Percentiles rank a stretch among this genome's conserved stretches.
These are phyloP conservation scores for Auricularia sp. DNA, from an alignment of 768 basidiomycete species.

Conservation along the genomic window DNA sequence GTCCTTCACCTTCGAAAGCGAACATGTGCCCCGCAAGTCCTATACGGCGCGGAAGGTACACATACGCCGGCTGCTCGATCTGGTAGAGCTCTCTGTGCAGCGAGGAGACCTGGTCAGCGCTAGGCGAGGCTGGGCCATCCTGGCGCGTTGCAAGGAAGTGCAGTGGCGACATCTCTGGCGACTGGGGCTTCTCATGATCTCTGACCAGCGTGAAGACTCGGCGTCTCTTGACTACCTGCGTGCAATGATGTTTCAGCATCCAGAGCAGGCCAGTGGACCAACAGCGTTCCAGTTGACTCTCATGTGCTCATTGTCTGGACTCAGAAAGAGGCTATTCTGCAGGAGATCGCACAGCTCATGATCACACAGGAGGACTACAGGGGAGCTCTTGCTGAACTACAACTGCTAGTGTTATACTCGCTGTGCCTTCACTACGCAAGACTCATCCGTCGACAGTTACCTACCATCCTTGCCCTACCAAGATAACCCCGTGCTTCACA, in stretches of 20 bases:
- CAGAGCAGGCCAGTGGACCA: slow-evolving; percentile 44
- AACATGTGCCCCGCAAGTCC: slow-evolving; percentile 17
- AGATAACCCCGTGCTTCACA: slow-evolving; percentile 68
- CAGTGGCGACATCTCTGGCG: slow-evolving; percentile 67
- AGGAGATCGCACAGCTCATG: slow-evolving; percentile 62
- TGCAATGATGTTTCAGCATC: slow-evolving; percentile 58
- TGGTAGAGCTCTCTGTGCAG: slow-evolving; percentile 62
- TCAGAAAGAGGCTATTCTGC: slow-evolving; percentile 65
- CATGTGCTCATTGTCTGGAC: slow-evolving; percentile 1
- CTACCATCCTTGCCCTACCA: slow-evolving; percentile 82
- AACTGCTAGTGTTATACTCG: slow-evolving; percentile 47
- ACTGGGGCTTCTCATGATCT: slow-evolving; percentile 49
- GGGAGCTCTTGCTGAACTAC: slow-evolving; percentile 75
- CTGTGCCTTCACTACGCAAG: slow-evolving; percentile 5
- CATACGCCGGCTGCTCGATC: slow-evolving; percentile 62
- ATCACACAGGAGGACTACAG: slow-evolving; percentile 46
- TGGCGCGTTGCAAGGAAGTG: slow-evolving; percentile 68
- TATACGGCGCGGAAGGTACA: slow-evolving; percentile 56
- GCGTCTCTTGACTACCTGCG: slow-evolving; percentile 48
- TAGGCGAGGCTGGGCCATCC: slow-evolving; percentile 59
- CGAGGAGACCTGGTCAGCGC: slow-evolving; percentile 56
- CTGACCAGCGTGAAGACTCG: slow-evolving; percentile 10
- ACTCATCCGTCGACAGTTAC: slow-evolving; percentile 40
- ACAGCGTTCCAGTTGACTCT: slow-evolving; percentile 4
- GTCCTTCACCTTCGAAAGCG: not conserved